These are phyloP conservation scores for Kodamaea jinghongensis DNA, from an alignment of 805 yeast genomes.

Conservation along the genomic window DNA sequence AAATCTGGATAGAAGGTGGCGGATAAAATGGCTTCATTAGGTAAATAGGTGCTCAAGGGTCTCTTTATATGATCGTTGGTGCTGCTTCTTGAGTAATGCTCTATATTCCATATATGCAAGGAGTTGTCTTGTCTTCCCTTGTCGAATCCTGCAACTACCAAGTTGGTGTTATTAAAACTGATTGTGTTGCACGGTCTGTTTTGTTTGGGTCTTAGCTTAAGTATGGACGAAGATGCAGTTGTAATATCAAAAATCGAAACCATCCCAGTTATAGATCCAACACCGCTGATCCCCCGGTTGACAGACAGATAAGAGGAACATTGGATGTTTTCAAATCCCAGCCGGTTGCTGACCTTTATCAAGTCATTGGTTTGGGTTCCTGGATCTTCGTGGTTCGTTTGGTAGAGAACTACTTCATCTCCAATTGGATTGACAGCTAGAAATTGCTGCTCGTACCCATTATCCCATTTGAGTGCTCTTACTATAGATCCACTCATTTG, in stretches of 20 bases:
- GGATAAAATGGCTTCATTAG: conserved; percentile 73
- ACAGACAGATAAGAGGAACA: conserved; percentile 61
- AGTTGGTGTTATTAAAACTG: conserved; percentile 61
- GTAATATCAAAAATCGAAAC: conserved; percentile 62
- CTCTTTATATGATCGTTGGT: conserved; percentile 49
- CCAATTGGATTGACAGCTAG: conserved; percentile 74
- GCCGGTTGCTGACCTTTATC: conserved; percentile 47
- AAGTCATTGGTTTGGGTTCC: conserved; percentile 53
- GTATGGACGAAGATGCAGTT: conserved; percentile 29
- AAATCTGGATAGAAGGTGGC: conserved; percentile 63
- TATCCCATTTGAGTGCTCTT: conserved; percentile 61
- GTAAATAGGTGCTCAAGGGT: conserved; percentile 56
- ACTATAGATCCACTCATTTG: conserved; percentile 63
- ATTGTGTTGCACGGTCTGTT: conserved; percentile 73
- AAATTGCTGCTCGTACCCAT: conserved; percentile 53
- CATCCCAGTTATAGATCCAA: conserved; percentile 72
- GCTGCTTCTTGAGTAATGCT: conserved; percentile 49
- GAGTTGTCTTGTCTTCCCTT: conserved; percentile 74
- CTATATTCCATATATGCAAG: conserved; percentile 76
- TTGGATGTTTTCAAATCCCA: conserved; percentile 67
- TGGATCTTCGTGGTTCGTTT: conserved; percentile 45
- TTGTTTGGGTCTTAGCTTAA: conserved; percentile 57
- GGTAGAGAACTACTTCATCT: conserved; percentile 71
- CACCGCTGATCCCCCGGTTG: conserved; percentile 60
- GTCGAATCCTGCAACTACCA: conserved; percentile 77